Conservation (phyloP, 2,329 filamentous ascomycete genomes). For the Capronia coronata region DNA sequence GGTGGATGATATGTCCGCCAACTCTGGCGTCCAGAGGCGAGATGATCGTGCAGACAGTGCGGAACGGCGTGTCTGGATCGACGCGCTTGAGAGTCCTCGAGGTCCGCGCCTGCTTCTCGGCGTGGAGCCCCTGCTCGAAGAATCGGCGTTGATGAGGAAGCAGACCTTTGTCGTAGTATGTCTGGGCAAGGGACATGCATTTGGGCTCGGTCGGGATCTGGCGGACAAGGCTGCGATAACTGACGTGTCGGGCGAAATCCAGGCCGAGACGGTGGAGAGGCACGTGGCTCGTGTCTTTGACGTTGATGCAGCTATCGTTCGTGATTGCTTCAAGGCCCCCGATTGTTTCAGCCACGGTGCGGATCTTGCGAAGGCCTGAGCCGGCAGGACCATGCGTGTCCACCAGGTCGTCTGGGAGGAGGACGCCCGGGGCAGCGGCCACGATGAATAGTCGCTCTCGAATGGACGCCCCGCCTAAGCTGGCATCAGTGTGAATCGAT, state of each 20-base stretch:
- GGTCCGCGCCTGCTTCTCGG: constrained; percentile 33
- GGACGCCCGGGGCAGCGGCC: constrained; percentile 61
- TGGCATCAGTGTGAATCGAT: constrained; percentile 63
- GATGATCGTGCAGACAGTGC: constrained; percentile 56
- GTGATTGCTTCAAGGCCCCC: constrained; percentile 57
- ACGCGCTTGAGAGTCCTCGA: constrained; percentile 26
- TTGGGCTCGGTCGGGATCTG: constrained; percentile 53
- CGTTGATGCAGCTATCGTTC: constrained; percentile 57
- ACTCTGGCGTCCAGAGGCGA: constrained; percentile 51
- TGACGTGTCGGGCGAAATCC: constrained; percentile 11
- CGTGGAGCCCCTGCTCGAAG: background rate
- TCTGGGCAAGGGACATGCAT: constrained; percentile 18
- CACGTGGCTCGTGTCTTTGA: constrained; percentile 63
- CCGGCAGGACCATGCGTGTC: constrained; percentile 52
- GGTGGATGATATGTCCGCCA: constrained; percentile 51
- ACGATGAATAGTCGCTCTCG: constrained; percentile 64
- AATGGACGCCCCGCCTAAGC: constrained; percentile 59
- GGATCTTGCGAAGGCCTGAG: constrained; percentile 32
- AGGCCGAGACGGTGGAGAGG: constrained; percentile 39
- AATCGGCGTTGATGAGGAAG: constrained; percentile 2
- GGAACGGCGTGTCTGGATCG: constrained; percentile 49
- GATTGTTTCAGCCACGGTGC: constrained; percentile 48
- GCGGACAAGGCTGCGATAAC: constrained; percentile 45
- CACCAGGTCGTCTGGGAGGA: constrained; percentile 55
- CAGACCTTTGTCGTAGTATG: constrained; percentile 15